Base-by-base conservation (phyloP, 345 rosid species). In the Gossypium raimondii region DNA sequence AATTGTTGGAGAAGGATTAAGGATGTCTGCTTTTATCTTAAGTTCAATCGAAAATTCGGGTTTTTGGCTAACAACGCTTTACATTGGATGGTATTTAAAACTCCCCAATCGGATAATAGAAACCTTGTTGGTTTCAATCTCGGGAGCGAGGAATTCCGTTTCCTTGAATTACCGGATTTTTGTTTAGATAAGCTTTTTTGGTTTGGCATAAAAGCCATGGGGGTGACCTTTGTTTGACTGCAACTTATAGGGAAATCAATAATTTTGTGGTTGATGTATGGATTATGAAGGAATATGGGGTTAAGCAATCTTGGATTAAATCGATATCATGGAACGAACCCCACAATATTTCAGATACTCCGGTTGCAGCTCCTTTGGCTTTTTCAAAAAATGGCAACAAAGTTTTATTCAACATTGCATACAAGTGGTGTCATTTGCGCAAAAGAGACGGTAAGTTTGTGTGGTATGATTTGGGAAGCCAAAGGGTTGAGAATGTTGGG, bases 71-170 rank as follows among this genome's bases (percentile, higher is more conserved):
- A 72, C 61, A 68, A 78, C 16, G 61, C 70, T 27, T 55, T 88
- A 79, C 92, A 88, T 45, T 88, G 90, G 89, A 24, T 80, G 9
- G 34, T 44, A 2, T 75, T 61, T 50, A 63, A 29, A 3, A 64
- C 18, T 27, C 45, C 86, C 12, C 69, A 82, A n/a, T 85, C 79
- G 1, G 78, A 83, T 29, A 82, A 80, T 73, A 18, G 81, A 80
- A 70, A 60, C 5, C 22, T 85, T 4, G 27, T 65, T 18, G 27
- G 51, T 43, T 64, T 65, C 3, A 51, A 65, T 65, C 27, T 43
- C 2, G 4, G 51, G 27, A 9, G 51, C 6, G 51, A n/a, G 16
- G 27, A 65, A n/a, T 65, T 74, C 57, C 38, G 29, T 16, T 56
- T 60, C 7, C 69, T 85, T 34, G 58, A 75, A 2, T 76, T 65